A percentile compares a stretch with the other conserved stretches of the same genome.
phyloP scores from a whole-genome alignment of 192 early-diverging fungal species.

The Borealophlyctis nickersoniae region DNA sequence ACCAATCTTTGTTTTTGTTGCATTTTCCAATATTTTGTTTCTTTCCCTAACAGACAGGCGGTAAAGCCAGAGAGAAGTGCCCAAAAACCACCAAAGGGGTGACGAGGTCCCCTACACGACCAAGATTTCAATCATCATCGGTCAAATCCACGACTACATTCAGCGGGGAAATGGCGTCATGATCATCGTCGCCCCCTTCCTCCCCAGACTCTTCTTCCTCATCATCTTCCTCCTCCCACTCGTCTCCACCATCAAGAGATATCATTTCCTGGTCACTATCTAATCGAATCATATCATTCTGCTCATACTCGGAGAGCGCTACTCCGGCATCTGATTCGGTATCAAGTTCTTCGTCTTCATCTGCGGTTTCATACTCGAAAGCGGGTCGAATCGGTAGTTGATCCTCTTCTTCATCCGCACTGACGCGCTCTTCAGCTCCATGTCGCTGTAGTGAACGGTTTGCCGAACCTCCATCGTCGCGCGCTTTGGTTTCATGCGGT shows the following conservation, averaged over 20 bases:
- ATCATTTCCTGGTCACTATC: too few species aligned
- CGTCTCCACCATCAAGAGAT: constrained; percentile 19
- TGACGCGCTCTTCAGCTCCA: neutral
- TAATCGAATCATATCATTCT: too few species aligned
- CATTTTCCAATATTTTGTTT: too few species aligned
- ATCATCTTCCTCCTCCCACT: constrained; percentile 1
- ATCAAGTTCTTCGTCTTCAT: constrained; percentile 10
- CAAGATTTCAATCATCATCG: too few species aligned
- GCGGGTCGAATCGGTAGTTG: constrained; percentile 26
- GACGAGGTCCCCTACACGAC: too few species aligned
- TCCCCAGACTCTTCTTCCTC: constrained; percentile 8
- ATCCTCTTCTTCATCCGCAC: constrained; percentile 14
- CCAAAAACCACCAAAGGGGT: too few species aligned
- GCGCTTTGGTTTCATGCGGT: constrained; percentile 14
- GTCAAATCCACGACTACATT: too few species aligned
- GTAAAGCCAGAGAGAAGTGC: too few species aligned
- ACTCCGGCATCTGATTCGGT: neutral
- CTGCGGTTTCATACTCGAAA: constrained; percentile 8
- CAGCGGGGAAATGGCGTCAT: too few species aligned
- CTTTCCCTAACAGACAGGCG: too few species aligned
- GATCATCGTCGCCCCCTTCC: constrained; percentile 3
- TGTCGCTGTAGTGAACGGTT: neutral
- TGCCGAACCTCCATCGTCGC: constrained; percentile 5
- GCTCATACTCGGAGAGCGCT: too few species aligned
- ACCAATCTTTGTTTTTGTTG: too few species aligned